Base-by-base conservation (phyloP, 345 rosid genomes). In the Boechera stricta region DNA sequence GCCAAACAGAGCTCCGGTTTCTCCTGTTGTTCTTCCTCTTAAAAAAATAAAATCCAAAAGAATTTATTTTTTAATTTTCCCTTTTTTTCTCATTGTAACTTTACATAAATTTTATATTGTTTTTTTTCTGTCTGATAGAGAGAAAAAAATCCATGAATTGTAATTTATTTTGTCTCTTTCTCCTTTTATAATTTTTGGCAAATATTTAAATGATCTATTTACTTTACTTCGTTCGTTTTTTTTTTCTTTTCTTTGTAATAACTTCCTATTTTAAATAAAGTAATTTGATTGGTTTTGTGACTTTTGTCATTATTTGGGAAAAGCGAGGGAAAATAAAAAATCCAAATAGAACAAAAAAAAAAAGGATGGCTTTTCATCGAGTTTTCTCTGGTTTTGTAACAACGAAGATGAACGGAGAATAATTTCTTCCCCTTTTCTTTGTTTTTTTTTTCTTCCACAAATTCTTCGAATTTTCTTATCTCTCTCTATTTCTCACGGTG, bases 11-110 rank as follows among this genome's bases (percentile, higher is more conserved):
- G 56, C 33, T 66, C 77, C 0, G 62, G 47, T 60, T 62, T 72
- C 71, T 82, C 93, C 57, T 92, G 94, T 78, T 92, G 96, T 74
- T 87, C 94, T 76, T 87, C 94, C 72, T 72, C 87, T 65, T 92
- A 82, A 92, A 35, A 29, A 10, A 11, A 18, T 1, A 2, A 41
- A 13, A 21, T 32, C 16, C 59, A 32, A 7, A 29, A 31, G 29
- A 7, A 11, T 28, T 63, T 62, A 10, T 38, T 32, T 18, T 12
- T 3, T 10, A 15, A 42, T n/a, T 33, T 13, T 6, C 29, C 12
- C 13, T 55, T 65, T 42, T 11, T 66, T 65, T 56, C 36, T 45
- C 48, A 36, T 57, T 74, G 42, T 55, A 44, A 52, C 51, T 73
- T 73, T 64, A 71, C 36, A 59, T 13, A 21, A 59, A 12, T 1